Base-by-base conservation (phyloP, 805 yeast species). In the Helenozyma baotianmanensis region DNA sequence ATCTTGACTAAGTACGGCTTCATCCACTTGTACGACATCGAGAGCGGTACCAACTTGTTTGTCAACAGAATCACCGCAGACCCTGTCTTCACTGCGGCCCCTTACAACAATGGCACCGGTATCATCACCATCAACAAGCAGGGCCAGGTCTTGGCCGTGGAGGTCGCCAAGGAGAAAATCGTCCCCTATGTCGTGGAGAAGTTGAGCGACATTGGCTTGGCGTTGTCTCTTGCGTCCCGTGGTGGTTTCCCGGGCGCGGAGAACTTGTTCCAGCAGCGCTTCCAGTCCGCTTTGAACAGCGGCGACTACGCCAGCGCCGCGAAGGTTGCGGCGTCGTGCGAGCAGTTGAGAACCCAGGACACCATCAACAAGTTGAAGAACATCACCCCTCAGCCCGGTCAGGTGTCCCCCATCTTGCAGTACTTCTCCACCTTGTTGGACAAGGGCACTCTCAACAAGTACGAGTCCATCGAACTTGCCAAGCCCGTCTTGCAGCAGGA, bases 181-280 rank as follows among this genome's bases (percentile, higher is more conserved):
- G 81, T 92, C 41, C 95, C 96, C 32, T 94, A 94, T 59, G 80
- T 92, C 31, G 71, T 92, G 56, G 80, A 81, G 51, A 87, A 85
- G 57, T 72, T 92, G 42, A 80, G 90, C 33, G 90, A 92, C 55
- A 87, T 90, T 21, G 74, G 82, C 14, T 70, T 92, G 51, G 98
- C 97, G 3, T 70, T 92, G 40, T 71, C 87, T 9, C 75, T 92
- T 44, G 94, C 97, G 17, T 77, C 96, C 3, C 83, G 97, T 61
- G 97, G 96, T 54, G 96, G 96, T 2, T 76, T 92, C 53, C 92
- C 96, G 26, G 99, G 99, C 46, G 98, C 97, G 30, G 99, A 92
- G 58, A 80, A 79, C 51, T 72, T 92, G 43, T 89, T 92, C 62
- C 66, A 73, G 39, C 95, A 88, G 63, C 97, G 90, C 64, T 92